phyloP scores from a whole-genome alignment of 2,329 filamentous ascomycete species.

The Exophiala calicioides region DNA sequence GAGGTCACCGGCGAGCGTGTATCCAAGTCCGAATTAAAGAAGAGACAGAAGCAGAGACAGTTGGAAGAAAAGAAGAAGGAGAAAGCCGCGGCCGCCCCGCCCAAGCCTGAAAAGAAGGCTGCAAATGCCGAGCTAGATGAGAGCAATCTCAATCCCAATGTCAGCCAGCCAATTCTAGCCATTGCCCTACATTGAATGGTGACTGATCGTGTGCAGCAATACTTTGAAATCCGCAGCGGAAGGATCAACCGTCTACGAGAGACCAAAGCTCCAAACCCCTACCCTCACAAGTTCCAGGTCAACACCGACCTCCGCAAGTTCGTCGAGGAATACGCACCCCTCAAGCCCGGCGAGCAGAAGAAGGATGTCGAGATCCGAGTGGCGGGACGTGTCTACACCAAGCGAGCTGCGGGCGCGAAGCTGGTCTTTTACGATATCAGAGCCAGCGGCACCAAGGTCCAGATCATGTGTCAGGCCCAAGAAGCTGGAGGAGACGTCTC shows the following conservation, averaged over 20 bases:
- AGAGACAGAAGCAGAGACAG: conserved; percentile 86
- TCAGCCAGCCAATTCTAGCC: conserved; percentile 42
- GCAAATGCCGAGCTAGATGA: conserved; percentile 61
- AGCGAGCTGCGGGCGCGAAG: conserved; percentile 78
- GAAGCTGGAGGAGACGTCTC: conserved; percentile 67
- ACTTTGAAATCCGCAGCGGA: conserved; percentile 93
- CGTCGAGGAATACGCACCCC: conserved; percentile 68
- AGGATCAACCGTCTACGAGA: conserved; percentile 74
- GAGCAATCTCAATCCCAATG: conserved; percentile 71
- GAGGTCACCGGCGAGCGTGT: conserved; percentile 87
- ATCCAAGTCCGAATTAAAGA: conserved; percentile 90
- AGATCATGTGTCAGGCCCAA: conserved; percentile 90
- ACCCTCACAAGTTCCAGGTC: conserved; percentile 91
- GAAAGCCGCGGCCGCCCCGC: conserved; percentile 66
- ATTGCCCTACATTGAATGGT: conserved; percentile 23
- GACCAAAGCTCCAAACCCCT: conserved; percentile 75
- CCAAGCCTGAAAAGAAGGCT: conserved; percentile 61
- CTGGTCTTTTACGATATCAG: conserved; percentile 89
- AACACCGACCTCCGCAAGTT: conserved; percentile 82
- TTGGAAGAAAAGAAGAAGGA: conserved; percentile 85
- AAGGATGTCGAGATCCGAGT: conserved; percentile 74
- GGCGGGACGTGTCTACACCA: conserved; percentile 85
- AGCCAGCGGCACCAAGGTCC: conserved; percentile 73
- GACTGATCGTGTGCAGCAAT: conserved; percentile 59
- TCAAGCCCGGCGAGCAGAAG: conserved; percentile 85